Evolutionary conservation across 2,329 filamentous ascomycete species (phyloP), one percentile per base, ranked within the genome.

Genomic region (Pseudogymnoascus verrucosus): DNA sequence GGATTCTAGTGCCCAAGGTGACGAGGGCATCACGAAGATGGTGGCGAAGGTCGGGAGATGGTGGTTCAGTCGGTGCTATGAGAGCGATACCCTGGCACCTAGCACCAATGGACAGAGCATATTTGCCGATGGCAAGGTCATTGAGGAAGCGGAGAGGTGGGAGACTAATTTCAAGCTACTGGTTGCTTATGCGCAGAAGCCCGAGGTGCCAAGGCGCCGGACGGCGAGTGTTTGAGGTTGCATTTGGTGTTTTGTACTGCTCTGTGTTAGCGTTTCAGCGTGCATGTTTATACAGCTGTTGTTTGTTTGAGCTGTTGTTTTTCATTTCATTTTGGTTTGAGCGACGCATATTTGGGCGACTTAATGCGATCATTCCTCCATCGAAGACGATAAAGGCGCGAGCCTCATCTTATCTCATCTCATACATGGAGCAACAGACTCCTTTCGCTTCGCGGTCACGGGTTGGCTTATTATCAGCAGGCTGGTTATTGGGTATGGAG

Each of bases 11-110:
- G 80, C 85, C 0, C 79, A 83, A 12, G 88, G 89, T 21, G 91
- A 96, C 68, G 90, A 92, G 71, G 88, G 86, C 68, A 96, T 98
- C 72, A 91, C 91, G 12, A 93, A 91, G 72, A 96, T 96, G 82
- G 92, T 98, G 21, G 89, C 92, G 14, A 89, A 87, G 67, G 93
- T 98, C 10, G 93, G 92, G 1, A 84, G 95, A 47, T 98, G 93
- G 91, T 99, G 95, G 95, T 98, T 96, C 76, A 90, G 86, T 8
- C 86, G 89, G 62, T 97, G 93, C 78, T 98, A 97, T 74, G 93
- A 97, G 76, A 85, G 83, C 64, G 81, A 83, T 4, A 79, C 87
- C 7, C 75, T 84, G 65, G 73, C 75, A 1, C 76, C 81, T 65
- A 74, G 78, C 34, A 69, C 79, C 60, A 77, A 78, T 59, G 78